phyloP scores from a whole-genome alignment of 192 early-diverging fungal genomes.

The Fimicolochytrium jonesii region DNA sequence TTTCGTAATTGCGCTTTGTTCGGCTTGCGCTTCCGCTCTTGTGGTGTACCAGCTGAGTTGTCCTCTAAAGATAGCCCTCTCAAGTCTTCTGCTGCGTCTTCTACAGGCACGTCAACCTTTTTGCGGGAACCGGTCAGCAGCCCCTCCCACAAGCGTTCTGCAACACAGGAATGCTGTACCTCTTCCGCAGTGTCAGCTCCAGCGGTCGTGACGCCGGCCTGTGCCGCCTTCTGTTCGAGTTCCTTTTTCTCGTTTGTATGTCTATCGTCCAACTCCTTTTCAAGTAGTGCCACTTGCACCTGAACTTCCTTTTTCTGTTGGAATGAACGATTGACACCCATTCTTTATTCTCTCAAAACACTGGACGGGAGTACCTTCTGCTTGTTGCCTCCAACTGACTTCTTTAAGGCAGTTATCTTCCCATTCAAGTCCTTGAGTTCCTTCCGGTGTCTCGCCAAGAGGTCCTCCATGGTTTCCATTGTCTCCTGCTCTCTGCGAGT shows the following conservation, averaged over 20 bases:
- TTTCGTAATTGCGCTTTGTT: constrained; percentile 35
- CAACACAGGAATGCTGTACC: neutral
- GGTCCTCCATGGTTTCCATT: constrained; percentile 57
- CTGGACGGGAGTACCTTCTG: constrained; percentile 30
- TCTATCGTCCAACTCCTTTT: constrained; percentile 52
- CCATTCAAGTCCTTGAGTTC: constrained; percentile 72
- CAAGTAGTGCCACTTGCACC: constrained; percentile 63
- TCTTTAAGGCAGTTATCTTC: constrained; percentile 69
- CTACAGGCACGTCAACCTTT: too few relatives aligned
- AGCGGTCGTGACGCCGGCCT: neutral
- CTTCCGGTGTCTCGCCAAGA: constrained; percentile 67
- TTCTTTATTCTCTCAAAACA: neutral
- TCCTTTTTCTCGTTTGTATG: constrained; percentile 60
- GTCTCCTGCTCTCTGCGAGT: neutral
- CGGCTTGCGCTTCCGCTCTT: constrained; percentile 28
- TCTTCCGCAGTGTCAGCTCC: neutral
- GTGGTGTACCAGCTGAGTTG: neutral
- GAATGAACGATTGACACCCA: neutral
- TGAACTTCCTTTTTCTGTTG: constrained; percentile 78
- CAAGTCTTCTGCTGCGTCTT: neutral
- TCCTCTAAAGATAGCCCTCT: neutral
- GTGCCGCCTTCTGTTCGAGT: constrained; percentile 22
- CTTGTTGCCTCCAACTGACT: constrained; percentile 78
- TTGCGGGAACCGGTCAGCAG: too few relatives aligned
- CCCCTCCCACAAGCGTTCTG: too few relatives aligned